These are phyloP conservation scores for Saccharomyces hybrid DNA, from an alignment of 1,139 yeast genomes.

Conservation along the genomic window DNA sequence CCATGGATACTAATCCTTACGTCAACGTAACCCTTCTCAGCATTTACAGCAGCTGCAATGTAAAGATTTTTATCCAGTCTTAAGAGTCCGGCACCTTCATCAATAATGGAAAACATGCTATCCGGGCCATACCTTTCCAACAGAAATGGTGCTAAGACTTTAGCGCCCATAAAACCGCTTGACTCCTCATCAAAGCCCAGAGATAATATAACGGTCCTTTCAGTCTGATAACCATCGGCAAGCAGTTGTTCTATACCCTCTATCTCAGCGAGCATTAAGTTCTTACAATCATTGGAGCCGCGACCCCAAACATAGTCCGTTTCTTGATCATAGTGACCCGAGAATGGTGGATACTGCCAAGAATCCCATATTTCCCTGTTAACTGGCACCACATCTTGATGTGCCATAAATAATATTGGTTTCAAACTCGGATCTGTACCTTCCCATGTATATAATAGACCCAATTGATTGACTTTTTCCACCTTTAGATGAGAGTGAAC, in stretches of 20 bases:
- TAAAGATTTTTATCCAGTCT: slow-evolving; percentile 38
- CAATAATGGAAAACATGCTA: slow-evolving; percentile 50
- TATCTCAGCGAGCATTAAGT: slow-evolving; percentile 47
- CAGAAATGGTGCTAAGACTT: slow-evolving; percentile 37
- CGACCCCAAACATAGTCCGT: slow-evolving; percentile 48
- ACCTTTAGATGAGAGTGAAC: slow-evolving; percentile 44
- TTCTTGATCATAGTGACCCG: slow-evolving; percentile 57
- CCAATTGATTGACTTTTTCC: slow-evolving; percentile 56
- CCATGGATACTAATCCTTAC: slow-evolving; percentile 42
- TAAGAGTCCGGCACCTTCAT: slow-evolving; percentile 50
- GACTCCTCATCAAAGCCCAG: slow-evolving; percentile 73
- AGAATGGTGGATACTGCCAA: slow-evolving; percentile 68
- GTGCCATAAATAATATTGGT: slow-evolving; percentile 67
- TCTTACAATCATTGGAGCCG: slow-evolving; percentile 60
- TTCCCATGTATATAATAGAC: slow-evolving; percentile 59
- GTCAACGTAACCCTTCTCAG: slow-evolving; percentile 62
- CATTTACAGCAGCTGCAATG: slow-evolving; percentile 52
- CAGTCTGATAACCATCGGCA: slow-evolving; percentile 41
- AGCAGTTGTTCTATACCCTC: slow-evolving; percentile 52
- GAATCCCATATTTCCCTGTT: slow-evolving; percentile 45
- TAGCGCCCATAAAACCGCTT: slow-evolving; percentile 54
- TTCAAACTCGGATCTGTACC: slow-evolving; percentile 48
- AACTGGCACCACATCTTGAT: slow-evolving; percentile 83
- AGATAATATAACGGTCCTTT: slow-evolving; percentile 50
- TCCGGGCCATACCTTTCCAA: slow-evolving; percentile 47